Evolutionary conservation across 2,329 filamentous ascomycete species (phyloP).

Genomic region (Xylariaceae sp.): DNA sequence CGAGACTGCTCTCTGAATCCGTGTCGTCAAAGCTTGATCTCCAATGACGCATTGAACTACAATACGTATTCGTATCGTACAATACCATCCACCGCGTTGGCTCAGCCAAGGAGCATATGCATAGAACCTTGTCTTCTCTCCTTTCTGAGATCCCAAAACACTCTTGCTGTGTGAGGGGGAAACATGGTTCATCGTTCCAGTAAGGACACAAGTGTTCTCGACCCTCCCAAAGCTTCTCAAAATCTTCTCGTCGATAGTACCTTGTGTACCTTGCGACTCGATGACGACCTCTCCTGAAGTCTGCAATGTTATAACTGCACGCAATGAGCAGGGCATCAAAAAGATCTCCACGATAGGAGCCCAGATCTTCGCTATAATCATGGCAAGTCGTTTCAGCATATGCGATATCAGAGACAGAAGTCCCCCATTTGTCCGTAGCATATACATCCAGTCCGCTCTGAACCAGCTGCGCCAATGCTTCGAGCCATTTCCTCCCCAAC

Average conservation of each 20-base stretch:
- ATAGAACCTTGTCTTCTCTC: background rate
- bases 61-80: background rate
- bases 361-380: background rate
- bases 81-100: background rate
- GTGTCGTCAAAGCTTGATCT: too few species aligned
- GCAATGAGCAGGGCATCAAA: slow-evolving; percentile 7
- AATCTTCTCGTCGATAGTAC: slow-evolving; percentile 3
- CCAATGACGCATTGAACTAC: too few species aligned
- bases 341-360: slow-evolving; percentile 7
- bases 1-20: too few species aligned
- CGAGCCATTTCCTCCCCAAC: background rate
- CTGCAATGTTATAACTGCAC: background rate
- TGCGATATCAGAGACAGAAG: slow-evolving; percentile 3
- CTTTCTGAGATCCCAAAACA: background rate
- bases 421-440: background rate
- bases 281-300: background rate
- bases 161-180: background rate
- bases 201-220: slow-evolving; percentile 5
- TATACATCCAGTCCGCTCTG: slow-evolving; percentile 1
- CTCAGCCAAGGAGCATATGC: background rate
- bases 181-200: slow-evolving; percentile 2
- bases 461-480: slow-evolving; percentile 1
- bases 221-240: slow-evolving; percentile 8
- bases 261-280: slow-evolving; percentile 4
- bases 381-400: background rate